Conservation (phyloP, 768 basidiomycete genomes). For the Hygrophorus russula region DNA sequence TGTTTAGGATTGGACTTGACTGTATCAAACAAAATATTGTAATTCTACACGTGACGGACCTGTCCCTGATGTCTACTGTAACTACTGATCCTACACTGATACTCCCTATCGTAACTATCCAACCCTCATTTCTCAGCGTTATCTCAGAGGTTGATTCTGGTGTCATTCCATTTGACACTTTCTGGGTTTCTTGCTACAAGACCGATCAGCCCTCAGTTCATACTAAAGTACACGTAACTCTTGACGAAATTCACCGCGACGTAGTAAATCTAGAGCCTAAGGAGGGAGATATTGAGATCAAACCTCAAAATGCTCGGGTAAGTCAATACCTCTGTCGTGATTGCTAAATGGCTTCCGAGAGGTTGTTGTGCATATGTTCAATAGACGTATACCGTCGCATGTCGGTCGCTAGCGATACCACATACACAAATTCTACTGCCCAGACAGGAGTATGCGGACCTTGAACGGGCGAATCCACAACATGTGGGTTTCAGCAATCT, state of each 20-base stretch:
- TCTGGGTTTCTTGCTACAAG: slow-evolving; percentile 72
- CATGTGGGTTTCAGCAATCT: slow-evolving; percentile 19
- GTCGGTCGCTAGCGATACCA: slow-evolving; percentile 34
- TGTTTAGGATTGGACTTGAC: too few species aligned
- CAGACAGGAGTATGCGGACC: slow-evolving; percentile 36
- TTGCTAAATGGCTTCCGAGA: neutral
- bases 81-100: neutral
- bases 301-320: slow-evolving; percentile 9
- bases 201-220: slow-evolving; percentile 44
- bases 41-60: too few species aligned
- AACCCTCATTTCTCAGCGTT: slow-evolving; percentile 49
- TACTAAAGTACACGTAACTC: slow-evolving; percentile 42
- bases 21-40: too few species aligned
- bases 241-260: slow-evolving; percentile 43
- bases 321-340: neutral
- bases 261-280: slow-evolving; percentile 31
- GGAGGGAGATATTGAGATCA: slow-evolving; percentile 38
- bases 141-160: slow-evolving; percentile 55
- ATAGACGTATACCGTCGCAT: slow-evolving; percentile 32
- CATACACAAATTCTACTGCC: slow-evolving; percentile 40
- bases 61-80: too few species aligned
- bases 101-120: slow-evolving; percentile 45
- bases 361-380: slow-evolving; percentile 2
- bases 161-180: slow-evolving; percentile 42
- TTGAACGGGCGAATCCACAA: slow-evolving; percentile 30